Percentiles rank a stretch among this genome's conserved stretches.
Conservation (phyloP, 2,329 filamentous ascomycete species). For the Sclerotinia nivalis region DNA sequence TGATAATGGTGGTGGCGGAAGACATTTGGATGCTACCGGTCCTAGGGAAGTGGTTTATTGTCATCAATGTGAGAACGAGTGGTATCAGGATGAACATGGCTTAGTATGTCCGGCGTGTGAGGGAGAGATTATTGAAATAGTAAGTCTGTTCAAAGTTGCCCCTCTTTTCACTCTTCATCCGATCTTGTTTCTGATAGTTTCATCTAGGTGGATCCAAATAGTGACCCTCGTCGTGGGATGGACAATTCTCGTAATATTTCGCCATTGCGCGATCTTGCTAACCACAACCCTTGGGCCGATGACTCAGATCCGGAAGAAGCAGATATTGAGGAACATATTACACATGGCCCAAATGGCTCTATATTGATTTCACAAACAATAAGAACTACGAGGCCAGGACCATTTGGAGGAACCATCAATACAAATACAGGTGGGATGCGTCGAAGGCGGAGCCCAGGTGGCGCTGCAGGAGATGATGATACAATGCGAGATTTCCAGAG, state of each 20-base stretch:
- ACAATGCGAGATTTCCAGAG: conserved; percentile 45
- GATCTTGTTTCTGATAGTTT: conserved; percentile 35
- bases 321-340: conserved; percentile 54
- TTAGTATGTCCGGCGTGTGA: conserved; percentile 76
- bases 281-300: conserved; percentile 41
- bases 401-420: neutral
- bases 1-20: conserved; percentile 32
- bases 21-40: conserved; percentile 52
- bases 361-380: conserved; percentile 38
- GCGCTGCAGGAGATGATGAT: conserved; percentile 30
- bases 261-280: conserved; percentile 28
- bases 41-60: conserved; percentile 79
- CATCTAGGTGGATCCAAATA: conserved; percentile 53
- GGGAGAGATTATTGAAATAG: conserved; percentile 82
- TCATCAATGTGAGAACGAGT: conserved; percentile 78
- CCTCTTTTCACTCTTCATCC: neutral
- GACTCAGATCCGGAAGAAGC: conserved; percentile 59
- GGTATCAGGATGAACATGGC: conserved; percentile 70
- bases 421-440: neutral
- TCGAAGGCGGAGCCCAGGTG: conserved; percentile 17
- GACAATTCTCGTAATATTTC: conserved; percentile 29
- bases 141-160: conserved; percentile 49
- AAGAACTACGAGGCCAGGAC: conserved; percentile 24
- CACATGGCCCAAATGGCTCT: conserved; percentile 37
- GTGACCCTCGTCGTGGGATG: conserved; percentile 59